Evolutionary conservation across 1,139 yeast species (phyloP).

Genomic region (Blastobotrys indianensis): DNA sequence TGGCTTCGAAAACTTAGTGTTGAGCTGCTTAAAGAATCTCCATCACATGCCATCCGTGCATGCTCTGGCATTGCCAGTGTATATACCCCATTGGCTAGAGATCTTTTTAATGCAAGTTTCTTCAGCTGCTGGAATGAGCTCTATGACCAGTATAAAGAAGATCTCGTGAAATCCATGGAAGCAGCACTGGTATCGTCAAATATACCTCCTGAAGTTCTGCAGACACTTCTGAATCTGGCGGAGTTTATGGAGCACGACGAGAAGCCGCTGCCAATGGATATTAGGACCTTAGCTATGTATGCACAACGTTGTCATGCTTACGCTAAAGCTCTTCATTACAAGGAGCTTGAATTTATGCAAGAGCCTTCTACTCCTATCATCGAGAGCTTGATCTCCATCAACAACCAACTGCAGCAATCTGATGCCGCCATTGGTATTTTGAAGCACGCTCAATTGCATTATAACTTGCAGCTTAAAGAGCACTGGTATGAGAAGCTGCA

Average conservation of each 20-base stretch:
- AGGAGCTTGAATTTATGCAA: constrained; percentile 88
- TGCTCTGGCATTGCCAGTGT: constrained; percentile 88
- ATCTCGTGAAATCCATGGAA: constrained; percentile 77
- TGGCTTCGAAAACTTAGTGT: constrained; percentile 88
- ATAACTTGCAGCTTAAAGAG: constrained; percentile 86
- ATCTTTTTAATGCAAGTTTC: constrained; percentile 89
- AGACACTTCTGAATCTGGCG: constrained; percentile 78
- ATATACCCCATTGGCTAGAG: constrained; percentile 83
- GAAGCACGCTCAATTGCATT: constrained; percentile 92
- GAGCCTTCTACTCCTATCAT: constrained; percentile 91
- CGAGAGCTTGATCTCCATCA: constrained; percentile 85
- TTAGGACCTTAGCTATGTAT: constrained; percentile 81
- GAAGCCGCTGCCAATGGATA: constrained; percentile 85
- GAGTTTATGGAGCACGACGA: constrained; percentile 98
- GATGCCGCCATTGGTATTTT: constrained; percentile 98
- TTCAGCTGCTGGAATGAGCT: constrained; percentile 95
- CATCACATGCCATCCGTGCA: constrained; percentile 91
- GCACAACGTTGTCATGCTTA: constrained; percentile 96
- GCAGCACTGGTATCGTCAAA: constrained; percentile 84
- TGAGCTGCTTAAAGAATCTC: constrained; percentile 83
- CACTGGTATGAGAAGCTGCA: constrained; percentile 97
- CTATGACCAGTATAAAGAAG: constrained; percentile 89
- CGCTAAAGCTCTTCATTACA: constrained; percentile 94
- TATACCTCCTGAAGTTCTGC: constrained; percentile 94
- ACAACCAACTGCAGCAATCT: constrained; percentile 89